A percentile compares a stretch with the other conserved stretches of the same genome.
Conservation (phyloP, 768 basidiomycete species). For the Amanita thiersii region DNA sequence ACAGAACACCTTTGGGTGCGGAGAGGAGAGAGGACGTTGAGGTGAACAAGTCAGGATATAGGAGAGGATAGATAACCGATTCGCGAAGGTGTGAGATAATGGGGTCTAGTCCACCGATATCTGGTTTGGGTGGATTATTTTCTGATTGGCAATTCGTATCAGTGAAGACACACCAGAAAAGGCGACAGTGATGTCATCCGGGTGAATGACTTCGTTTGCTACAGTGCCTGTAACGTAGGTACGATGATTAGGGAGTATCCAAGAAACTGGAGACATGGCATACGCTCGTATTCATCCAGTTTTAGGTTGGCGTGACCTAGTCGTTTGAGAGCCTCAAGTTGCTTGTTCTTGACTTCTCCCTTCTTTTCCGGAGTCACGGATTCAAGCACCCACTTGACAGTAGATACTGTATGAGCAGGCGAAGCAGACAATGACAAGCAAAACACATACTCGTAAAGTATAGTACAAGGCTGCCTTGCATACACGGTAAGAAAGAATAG, state of each 20-base stretch:
- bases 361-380: constrained; percentile 42
- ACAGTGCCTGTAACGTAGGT: constrained; percentile 78
- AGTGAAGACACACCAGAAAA: constrained; percentile 52
- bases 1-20: constrained; percentile 92
- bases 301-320: constrained; percentile 67
- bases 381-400: constrained; percentile 57
- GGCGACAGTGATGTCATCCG: constrained; percentile 73
- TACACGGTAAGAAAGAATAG: constrained; percentile 14
- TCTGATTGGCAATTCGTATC: not conserved
- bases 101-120: constrained; percentile 89
- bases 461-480: constrained; percentile 73
- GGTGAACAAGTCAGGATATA: constrained; percentile 83
- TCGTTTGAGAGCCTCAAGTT: constrained; percentile 59
- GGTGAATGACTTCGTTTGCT: constrained; percentile 88
- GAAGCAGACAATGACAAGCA: not conserved
- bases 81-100: constrained; percentile 89
- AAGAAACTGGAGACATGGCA: constrained; percentile 15
- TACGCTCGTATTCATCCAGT: constrained; percentile 89
- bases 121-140: constrained; percentile 24
- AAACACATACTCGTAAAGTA: constrained; percentile 53
- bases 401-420: constrained; percentile 1
- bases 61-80: constrained; percentile 91
- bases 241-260: not conserved
- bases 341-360: constrained; percentile 60
- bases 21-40: constrained; percentile 74